phyloP scores from a whole-genome alignment of 768 basidiomycete genomes.

The Leucocoprinus sp. region DNA sequence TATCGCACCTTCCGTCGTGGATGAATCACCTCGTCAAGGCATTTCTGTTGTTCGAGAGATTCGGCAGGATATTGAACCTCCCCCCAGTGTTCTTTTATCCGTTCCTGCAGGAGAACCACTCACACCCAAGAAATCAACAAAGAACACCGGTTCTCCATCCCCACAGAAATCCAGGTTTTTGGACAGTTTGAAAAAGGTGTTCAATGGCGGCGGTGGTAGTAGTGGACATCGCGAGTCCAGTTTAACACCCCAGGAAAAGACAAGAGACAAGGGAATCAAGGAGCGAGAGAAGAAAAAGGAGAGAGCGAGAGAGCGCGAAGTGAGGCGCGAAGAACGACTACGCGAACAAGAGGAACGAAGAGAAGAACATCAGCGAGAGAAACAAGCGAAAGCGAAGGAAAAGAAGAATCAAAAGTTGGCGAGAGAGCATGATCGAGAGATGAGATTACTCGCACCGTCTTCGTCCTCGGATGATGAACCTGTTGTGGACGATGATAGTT shows the following conservation, averaged over 20 bases:
- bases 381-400: constrained; percentile 1
- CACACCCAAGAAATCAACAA: neutral
- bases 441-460: neutral
- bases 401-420: neutral
- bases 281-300: neutral
- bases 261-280: constrained; percentile 8
- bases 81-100: neutral
- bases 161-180: constrained; percentile 27
- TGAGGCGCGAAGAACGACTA: constrained; percentile 1
- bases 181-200: constrained; percentile 39
- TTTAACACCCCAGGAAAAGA: constrained; percentile 1
- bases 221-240: constrained; percentile 5
- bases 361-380: neutral
- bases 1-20: neutral
- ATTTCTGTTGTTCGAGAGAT: neutral
- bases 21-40: neutral
- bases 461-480: neutral
- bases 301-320: constrained; percentile 4
- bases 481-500: neutral
- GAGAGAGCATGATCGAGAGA: neutral
- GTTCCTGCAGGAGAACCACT: constrained; percentile 1
- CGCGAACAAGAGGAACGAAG: constrained; percentile 4
- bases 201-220: too few relatives aligned
- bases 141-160: constrained; percentile 7
- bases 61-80: neutral